Base-by-base conservation (phyloP, 139 green algal genomes). In the Chlorella sp. region DNA sequence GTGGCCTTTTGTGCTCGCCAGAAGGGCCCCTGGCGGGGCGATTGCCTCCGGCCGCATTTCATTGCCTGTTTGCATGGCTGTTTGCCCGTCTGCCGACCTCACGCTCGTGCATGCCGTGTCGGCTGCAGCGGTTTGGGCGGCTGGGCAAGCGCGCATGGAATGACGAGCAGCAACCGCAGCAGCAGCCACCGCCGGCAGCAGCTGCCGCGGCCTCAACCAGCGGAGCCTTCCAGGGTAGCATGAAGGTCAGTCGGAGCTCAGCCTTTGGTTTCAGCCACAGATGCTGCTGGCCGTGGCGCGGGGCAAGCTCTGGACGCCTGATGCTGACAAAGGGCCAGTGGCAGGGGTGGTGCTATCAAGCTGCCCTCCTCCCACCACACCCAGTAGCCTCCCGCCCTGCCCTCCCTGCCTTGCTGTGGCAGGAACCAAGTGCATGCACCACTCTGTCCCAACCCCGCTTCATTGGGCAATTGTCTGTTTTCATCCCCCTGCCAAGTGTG, bases 121-220 rank as follows among this genome's bases (percentile, higher is more conserved):
- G 69, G 3, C 22, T 64, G 66, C 83, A 96, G 90, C 90, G 94
- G 40, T 96, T 95, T 86, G 95, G 94, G 28, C 90, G 89, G 40
- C 73, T 96, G 30, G 88, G 92, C 78, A 94, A 92, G 88, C 87
- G 91, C 2, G 71, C 83, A 0, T 79, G 64, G 83, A 60, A 48
- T 18, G 82, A 86, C 18, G 75, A 81, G 75, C 75, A 81, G 57
- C 82, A 76, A n/a, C 82, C 22, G n/a, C 81, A 71, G 81, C 53
- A 86, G 48, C 53, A 24, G 48, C 32, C 9, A 34, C 28, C 21
- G 1, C 21, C 71, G 71, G 32, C 7, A 24, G 32, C 71, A 11
- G 71, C 30, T 34, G 14, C 34, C 34, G 34, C 15, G 34, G 7
- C 75, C 30, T 53, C 3, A 7, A 26, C 14, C n/a, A 30, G 75